Percentiles rank a stretch among this genome's conserved stretches.
These are phyloP conservation scores for Phanerodontia chrysosporium DNA, from an alignment of 768 basidiomycete genomes.

Conservation along the genomic window DNA sequence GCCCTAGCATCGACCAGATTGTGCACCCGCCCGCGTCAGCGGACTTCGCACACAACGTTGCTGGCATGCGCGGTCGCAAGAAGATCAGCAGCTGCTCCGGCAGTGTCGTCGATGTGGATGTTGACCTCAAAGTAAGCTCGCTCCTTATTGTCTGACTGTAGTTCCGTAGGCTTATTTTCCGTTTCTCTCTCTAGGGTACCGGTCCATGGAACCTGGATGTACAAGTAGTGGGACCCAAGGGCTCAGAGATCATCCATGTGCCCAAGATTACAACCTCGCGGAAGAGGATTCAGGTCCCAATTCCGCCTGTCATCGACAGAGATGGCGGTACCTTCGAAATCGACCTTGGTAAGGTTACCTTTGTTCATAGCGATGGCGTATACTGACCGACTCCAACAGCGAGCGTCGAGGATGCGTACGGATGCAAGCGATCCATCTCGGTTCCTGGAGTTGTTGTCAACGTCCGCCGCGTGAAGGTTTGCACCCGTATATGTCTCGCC, in stretches of 20 bases:
- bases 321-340: constrained; percentile 79
- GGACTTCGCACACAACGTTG: constrained; percentile 50
- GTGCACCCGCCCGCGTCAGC: constrained; percentile 87
- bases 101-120: constrained; percentile 65
- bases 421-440: constrained; percentile 73
- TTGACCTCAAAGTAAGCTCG: constrained; percentile 65
- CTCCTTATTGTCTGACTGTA: no score
- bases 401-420: constrained; percentile 83
- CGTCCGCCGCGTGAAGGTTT: constrained; percentile 75
- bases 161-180: constrained; percentile 18
- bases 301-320: constrained; percentile 60
- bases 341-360: constrained; percentile 53
- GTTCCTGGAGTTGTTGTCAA: constrained; percentile 81
- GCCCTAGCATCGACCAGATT: constrained; percentile 78
- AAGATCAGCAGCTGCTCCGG: constrained; percentile 78
- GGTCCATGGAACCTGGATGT: constrained; percentile 88
- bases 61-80: constrained; percentile 44
- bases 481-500: constrained; percentile 15
- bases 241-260: constrained; percentile 55
- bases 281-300: constrained; percentile 58
- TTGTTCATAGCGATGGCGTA: neutral
- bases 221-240: constrained; percentile 71
- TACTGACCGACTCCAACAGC: constrained; percentile 34
- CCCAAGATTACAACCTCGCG: constrained; percentile 50
- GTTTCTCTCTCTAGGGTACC: constrained; percentile 83